These are phyloP conservation scores for Rhazya stricta DNA, from an alignment of 257 asterid species.

Conservation along the genomic window DNA sequence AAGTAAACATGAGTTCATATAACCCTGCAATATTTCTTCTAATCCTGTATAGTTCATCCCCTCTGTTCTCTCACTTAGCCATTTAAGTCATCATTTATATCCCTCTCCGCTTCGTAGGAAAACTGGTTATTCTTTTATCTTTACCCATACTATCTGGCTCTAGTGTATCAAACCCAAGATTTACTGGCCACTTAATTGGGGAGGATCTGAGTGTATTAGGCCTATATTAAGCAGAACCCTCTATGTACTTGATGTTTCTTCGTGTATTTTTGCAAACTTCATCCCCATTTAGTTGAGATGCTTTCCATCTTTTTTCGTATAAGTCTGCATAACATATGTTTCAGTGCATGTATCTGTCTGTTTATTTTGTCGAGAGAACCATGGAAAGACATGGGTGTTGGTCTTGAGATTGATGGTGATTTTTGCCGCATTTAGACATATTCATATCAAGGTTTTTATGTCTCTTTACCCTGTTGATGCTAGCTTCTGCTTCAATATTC, in stretches of 20 bases:
- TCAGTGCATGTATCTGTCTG: not conserved
- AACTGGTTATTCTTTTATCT: not conserved
- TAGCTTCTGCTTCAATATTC: slow-evolving; percentile 11
- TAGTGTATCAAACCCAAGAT: not conserved
- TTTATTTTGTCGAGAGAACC: not conserved
- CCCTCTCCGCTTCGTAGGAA: not conserved
- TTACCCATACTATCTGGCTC: not conserved
- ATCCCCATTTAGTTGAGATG: not conserved
- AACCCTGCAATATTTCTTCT: not conserved
- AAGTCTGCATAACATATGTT: not conserved
- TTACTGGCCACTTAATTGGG: not conserved
- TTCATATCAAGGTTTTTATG: not conserved
- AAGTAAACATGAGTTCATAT: not conserved
- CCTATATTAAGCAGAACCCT: not conserved
- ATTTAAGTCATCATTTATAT: not conserved
- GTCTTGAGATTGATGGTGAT: not conserved
- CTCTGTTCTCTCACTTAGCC: not conserved
- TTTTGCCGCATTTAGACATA: not conserved
- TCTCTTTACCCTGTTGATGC: not conserved
- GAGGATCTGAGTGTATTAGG: not conserved
- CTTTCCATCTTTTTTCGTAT: not conserved
- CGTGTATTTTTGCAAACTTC: not conserved
- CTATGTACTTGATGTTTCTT: no score
- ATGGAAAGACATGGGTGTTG: not conserved
- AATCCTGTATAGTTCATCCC: not conserved